Base-by-base conservation (phyloP, 1,139 yeast species). In the Debaryomyces robertsiae region DNA sequence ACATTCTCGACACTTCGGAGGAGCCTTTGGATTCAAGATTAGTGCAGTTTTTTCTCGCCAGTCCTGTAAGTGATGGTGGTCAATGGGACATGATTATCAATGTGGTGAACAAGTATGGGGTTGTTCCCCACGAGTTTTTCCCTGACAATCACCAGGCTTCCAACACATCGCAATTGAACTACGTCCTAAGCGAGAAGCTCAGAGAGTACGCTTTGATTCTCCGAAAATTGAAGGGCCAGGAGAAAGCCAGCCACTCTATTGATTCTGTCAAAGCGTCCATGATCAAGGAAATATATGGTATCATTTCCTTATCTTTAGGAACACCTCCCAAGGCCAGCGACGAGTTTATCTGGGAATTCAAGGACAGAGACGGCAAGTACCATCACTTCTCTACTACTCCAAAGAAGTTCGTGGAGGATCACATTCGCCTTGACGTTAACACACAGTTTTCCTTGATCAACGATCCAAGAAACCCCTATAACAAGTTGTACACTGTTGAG, bases 41-140 rank as follows among this genome's bases (percentile, higher is more conserved):
- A 42, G 77, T 85, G 38, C 84, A 80, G 59, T 79, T 74, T 52
- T 63, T 87, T 44, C 67, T 86, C 45, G 50, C 65, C 6, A 81
- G 76, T 41, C 94, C 95, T 9, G 79, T 82, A 37, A 63, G 76
- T 42, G 95, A 87, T 55, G 95, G 95, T 50, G 95, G 95, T 37
- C 95, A 87, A 62, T 87, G 85, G 76, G 84, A 84, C 52, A 84
- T 87, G 93, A 77, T 85, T 60, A 71, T 82, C 32, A 85, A 85
- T 60, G 61, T 87, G 46, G 77, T 87, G 40, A 78, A 79, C 48
- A 87, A 87, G 61, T 87, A 87, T 52, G 95, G 95, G 30, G 57
- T 84, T 40, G 84, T 87, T 37, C 96, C 96, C 33, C 71, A 82
- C 54, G 79, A 77, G 49, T 63, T 79, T 16, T 87, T 75, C 64